phyloP scores from a whole-genome alignment of 176 grass and related monocot genomes.

The Ensete ventricosum region DNA sequence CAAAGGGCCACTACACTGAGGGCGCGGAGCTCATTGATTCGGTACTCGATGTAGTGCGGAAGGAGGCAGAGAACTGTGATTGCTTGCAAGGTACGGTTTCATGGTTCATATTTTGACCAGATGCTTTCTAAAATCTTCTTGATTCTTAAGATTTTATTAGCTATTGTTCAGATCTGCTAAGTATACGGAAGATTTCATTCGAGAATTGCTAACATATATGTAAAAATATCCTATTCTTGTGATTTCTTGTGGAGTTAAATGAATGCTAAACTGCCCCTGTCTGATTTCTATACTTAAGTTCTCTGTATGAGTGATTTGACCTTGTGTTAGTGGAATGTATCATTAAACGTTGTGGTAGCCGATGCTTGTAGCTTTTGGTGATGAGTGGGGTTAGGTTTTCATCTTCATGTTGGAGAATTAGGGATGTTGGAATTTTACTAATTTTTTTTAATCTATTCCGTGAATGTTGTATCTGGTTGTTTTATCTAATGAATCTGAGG shows the following conservation, averaged over 20 bases:
- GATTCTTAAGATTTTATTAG: not conserved
- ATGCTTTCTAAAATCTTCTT: not conserved
- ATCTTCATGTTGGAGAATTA: too few relatives aligned
- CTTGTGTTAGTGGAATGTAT: not conserved
- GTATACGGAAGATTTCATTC: not conserved
- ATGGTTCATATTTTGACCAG: not conserved
- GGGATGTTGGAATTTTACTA: too few relatives aligned
- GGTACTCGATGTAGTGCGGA: slow-evolving; percentile 2
- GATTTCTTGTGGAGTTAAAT: not conserved
- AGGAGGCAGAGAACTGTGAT: slow-evolving; percentile 9
- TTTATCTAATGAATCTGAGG: too few relatives aligned
- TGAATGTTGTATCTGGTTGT: too few relatives aligned
- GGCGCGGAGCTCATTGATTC: slow-evolving; percentile 6
- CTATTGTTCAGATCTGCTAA: not conserved
- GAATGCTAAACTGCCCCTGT: not conserved
- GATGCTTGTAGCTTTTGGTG: too few relatives aligned
- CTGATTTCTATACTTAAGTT: not conserved
- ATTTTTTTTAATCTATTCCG: too few relatives aligned
- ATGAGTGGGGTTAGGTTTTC: too few relatives aligned
- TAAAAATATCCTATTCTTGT: not conserved
- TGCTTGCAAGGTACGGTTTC: slow-evolving; percentile 4
- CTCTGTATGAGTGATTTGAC: not conserved
- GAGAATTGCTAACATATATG: not conserved
- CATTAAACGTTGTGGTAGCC: too few relatives aligned
- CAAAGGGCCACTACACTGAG: slow-evolving; percentile 5